These are phyloP conservation scores for Zelopaecilomyces penicillatus DNA, from an alignment of 2,329 filamentous ascomycete species.

Conservation along the genomic window DNA sequence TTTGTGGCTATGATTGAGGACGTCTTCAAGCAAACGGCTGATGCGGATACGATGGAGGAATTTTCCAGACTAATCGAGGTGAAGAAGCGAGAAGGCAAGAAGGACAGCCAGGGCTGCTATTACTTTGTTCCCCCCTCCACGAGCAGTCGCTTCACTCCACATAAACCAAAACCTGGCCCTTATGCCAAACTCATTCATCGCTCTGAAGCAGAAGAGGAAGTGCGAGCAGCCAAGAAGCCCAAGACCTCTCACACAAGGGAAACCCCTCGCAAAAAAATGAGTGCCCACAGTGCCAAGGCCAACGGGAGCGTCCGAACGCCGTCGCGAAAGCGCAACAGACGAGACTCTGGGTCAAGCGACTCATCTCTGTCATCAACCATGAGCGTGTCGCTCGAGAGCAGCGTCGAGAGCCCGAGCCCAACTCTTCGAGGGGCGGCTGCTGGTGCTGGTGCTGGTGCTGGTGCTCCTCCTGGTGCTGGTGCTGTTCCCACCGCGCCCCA, in stretches of 20 bases:
- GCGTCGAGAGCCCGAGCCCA: slow-evolving; percentile 19
- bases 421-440: slow-evolving; percentile 17
- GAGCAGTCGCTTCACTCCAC: slow-evolving; percentile 33
- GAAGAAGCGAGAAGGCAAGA: slow-evolving; percentile 50
- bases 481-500: slow-evolving; percentile 13
- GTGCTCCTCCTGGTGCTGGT: slow-evolving; percentile 6
- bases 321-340: slow-evolving; percentile 25
- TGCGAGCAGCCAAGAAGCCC: slow-evolving; percentile 28
- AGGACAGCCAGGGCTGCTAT: slow-evolving; percentile 41
- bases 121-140: slow-evolving; percentile 46
- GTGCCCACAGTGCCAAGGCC: slow-evolving; percentile 1
- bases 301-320: slow-evolving; percentile 23
- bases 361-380: slow-evolving; percentile 34
- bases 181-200: slow-evolving; percentile 38
- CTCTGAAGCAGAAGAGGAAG: slow-evolving; percentile 22
- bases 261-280: slow-evolving; percentile 8
- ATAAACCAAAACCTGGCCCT: slow-evolving; percentile 39
- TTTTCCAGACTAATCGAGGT: slow-evolving; percentile 43
- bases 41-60: slow-evolving; percentile 39
- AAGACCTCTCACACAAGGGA: slow-evolving; percentile 21
- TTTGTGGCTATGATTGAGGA: slow-evolving; percentile 51
- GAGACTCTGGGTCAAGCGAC: slow-evolving; percentile 32
- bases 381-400: slow-evolving; percentile 31
- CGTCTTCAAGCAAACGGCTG: slow-evolving; percentile 50
- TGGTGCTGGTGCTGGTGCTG: slow-evolving; percentile 12